These are phyloP conservation scores for Yamadazyma nakazawae DNA, from an alignment of 805 yeast species.

Conservation along the genomic window DNA sequence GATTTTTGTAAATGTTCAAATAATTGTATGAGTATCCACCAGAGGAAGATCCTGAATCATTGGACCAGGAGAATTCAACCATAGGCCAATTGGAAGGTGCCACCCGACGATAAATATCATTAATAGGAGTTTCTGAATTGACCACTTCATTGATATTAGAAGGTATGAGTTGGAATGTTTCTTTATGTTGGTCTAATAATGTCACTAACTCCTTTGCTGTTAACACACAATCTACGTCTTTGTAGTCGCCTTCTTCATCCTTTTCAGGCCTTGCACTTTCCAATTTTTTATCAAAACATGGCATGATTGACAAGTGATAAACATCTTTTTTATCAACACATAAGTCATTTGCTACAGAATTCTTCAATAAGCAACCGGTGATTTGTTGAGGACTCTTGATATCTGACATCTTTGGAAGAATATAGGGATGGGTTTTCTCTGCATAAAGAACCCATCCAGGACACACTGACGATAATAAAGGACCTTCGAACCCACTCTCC, in stretches of 20 bases:
- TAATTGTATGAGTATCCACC: slow-evolving; percentile 88
- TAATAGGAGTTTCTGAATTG: slow-evolving; percentile 9
- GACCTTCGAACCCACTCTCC: slow-evolving; percentile 30
- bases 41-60: slow-evolving; percentile 75
- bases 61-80: slow-evolving; percentile 60
- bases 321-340: slow-evolving; percentile 37
- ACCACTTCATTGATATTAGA: slow-evolving; percentile 11
- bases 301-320: slow-evolving; percentile 89
- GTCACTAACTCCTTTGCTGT: slow-evolving; percentile 86
- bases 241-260: slow-evolving; percentile 18
- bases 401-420: slow-evolving; percentile 65
- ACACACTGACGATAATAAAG: slow-evolving; percentile 70
- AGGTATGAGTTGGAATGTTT: slow-evolving; percentile 32
- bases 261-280: slow-evolving; percentile 88
- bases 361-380: slow-evolving; percentile 75
- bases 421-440: slow-evolving; percentile 89
- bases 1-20: slow-evolving; percentile 38
- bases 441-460: slow-evolving; percentile 98
- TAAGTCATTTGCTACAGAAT: slow-evolving; percentile 34
- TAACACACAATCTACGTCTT: slow-evolving; percentile 89
- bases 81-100: slow-evolving; percentile 67
- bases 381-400: slow-evolving; percentile 92
- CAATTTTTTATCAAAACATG: slow-evolving; percentile 93
- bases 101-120: slow-evolving; percentile 21
- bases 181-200: slow-evolving; percentile 54